These are phyloP conservation scores for Sanchytrium tribonematis DNA, from an alignment of 371 early-diverging fungal species.

Conservation along the genomic window DNA sequence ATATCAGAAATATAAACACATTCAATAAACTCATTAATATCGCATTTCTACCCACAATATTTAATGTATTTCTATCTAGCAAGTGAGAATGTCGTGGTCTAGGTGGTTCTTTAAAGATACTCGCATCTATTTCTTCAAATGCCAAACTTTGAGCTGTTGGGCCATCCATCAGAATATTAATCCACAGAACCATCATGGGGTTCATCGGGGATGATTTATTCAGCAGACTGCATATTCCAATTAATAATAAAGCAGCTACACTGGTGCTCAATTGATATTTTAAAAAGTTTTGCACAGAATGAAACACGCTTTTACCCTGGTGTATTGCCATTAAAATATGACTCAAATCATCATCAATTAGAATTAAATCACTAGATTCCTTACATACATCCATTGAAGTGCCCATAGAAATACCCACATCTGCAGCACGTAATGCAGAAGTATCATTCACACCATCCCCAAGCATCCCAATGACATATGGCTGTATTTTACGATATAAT, in stretches of 20 bases:
- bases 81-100: too few species aligned
- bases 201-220: constrained; percentile 71
- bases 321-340: constrained; percentile 13
- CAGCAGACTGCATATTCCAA: constrained; percentile 54
- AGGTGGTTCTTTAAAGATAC: constrained; percentile 54
- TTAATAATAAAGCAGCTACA: constrained; percentile 48
- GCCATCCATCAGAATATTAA: constrained; percentile 74
- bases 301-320: constrained; percentile 14
- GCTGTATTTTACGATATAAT: constrained; percentile 3
- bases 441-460: constrained; percentile 8
- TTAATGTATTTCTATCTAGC: too few species aligned
- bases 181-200: constrained; percentile 91
- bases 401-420: constrained; percentile 11
- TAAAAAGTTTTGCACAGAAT: constrained; percentile 7
- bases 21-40: too few species aligned
- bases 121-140: constrained; percentile 54
- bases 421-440: constrained; percentile 9
- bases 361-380: constrained; percentile 8
- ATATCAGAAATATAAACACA: too few species aligned
- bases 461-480: constrained; percentile 6
- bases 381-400: constrained; percentile 7
- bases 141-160: constrained; percentile 70
- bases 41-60: too few species aligned
- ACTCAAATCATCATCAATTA: constrained; percentile 14
- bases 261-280: constrained; percentile 59